phyloP scores from a whole-genome alignment of 768 basidiomycete genomes.

The Collybia mongolica region DNA sequence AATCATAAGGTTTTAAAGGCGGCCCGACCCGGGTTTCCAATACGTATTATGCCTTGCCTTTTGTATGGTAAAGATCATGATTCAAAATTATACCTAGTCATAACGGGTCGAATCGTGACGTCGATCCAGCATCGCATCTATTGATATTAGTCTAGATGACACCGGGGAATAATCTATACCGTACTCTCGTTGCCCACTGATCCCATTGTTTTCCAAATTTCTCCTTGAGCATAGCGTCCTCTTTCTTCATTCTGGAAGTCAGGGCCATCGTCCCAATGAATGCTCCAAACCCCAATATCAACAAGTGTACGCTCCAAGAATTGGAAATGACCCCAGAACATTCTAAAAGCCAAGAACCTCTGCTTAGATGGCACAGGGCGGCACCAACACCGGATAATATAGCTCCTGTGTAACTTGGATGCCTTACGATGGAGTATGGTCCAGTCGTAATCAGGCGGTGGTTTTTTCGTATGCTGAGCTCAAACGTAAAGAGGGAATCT shows the following conservation, averaged over 20 bases:
- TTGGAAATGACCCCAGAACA: not conserved
- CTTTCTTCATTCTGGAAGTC: constrained; percentile 19
- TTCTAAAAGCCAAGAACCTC: constrained; percentile 25
- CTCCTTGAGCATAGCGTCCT: constrained; percentile 27
- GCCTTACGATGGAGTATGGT: constrained; percentile 22
- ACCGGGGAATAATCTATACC: constrained; percentile 29
- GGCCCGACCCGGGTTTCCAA: not conserved
- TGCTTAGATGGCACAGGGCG: constrained; percentile 26
- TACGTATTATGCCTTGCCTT: too few species aligned
- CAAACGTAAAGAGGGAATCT: constrained; percentile 26
- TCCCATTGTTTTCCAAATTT: constrained; percentile 33
- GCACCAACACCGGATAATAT: constrained; percentile 24
- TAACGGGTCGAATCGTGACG: not conserved
- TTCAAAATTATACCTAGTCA: too few species aligned
- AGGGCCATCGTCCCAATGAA: not conserved
- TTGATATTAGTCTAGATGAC: constrained; percentile 17
- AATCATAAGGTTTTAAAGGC: too few species aligned
- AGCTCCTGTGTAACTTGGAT: constrained; percentile 23
- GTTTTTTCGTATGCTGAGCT: constrained; percentile 18
- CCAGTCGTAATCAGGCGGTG: constrained; percentile 25
- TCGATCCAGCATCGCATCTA: not conserved
- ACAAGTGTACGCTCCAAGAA: not conserved
- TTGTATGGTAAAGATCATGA: too few species aligned
- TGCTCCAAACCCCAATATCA: not conserved
- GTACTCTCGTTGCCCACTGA: constrained; percentile 22